Percentiles rank a stretch among this genome's conserved stretches.
Conservation (phyloP, 208 protist genomes). For the Leptomonas pyrrhocoris region DNA sequence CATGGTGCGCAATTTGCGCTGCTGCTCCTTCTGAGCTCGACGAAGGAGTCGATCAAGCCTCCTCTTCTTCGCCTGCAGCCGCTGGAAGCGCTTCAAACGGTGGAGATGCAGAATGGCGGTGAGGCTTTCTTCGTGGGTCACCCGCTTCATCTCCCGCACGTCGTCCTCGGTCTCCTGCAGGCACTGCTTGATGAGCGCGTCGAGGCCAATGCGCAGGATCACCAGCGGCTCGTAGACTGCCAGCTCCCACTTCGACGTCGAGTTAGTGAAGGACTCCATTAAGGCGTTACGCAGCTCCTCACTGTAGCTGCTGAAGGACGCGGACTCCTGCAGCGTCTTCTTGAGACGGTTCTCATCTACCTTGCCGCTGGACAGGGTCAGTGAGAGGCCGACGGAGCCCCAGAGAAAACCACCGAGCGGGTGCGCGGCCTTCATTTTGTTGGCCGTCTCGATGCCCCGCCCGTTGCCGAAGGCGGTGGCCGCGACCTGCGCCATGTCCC, state of each 20-base stretch:
- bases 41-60: constrained; percentile 54
- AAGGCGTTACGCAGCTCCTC: constrained; percentile 59
- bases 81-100: constrained; percentile 57
- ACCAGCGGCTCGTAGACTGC: constrained; percentile 66
- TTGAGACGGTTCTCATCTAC: constrained; percentile 52
- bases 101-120: constrained; percentile 45
- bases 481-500: constrained; percentile 8
- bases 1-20: constrained; percentile 45
- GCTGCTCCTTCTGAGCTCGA: constrained; percentile 42
- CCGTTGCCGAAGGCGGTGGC: not conserved
- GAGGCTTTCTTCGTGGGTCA: constrained; percentile 22
- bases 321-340: constrained; percentile 31
- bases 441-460: constrained; percentile 25
- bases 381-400: constrained; percentile 78
- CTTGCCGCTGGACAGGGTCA: constrained; percentile 70
- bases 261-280: constrained; percentile 55
- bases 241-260: constrained; percentile 72
- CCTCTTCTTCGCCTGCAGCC: constrained; percentile 56
- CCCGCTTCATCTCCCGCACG: constrained; percentile 56
- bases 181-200: constrained; percentile 57
- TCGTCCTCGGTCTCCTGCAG: constrained; percentile 72
- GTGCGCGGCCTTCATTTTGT: constrained; percentile 31
- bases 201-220: constrained; percentile 71
- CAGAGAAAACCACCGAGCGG: constrained; percentile 83
- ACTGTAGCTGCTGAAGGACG: constrained; percentile 46